phyloP scores from a whole-genome alignment of 768 basidiomycete genomes.

The Podaxis pistillaris region DNA sequence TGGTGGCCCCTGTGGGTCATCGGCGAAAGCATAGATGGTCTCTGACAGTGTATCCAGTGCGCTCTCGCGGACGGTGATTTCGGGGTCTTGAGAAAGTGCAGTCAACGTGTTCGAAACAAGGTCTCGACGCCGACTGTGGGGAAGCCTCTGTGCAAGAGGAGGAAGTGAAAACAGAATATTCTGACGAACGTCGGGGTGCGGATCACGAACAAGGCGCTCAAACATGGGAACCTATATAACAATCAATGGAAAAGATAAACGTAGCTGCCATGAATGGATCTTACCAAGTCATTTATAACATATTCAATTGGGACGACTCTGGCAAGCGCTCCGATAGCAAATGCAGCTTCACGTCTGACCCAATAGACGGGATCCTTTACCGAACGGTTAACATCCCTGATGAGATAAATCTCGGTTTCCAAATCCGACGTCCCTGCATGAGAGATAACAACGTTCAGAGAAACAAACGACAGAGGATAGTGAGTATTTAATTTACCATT shows the following conservation, averaged over 20 bases:
- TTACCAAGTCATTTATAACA: conserved; percentile 60
- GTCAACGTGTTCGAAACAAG: conserved; percentile 68
- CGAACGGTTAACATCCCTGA: conserved; percentile 71
- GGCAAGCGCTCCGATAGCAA: conserved; percentile 84
- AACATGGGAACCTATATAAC: conserved; percentile 73
- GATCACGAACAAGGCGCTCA: conserved; percentile 64
- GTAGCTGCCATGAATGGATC: conserved; percentile 18
- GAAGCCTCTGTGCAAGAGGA: conserved; percentile 67
- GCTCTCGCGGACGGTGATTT: conserved; percentile 69
- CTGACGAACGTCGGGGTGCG: conserved; percentile 81
- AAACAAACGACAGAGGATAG: conserved; percentile 8
- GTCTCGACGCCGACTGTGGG: conserved; percentile 51
- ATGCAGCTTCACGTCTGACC: conserved; percentile 84
- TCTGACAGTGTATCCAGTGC: conserved; percentile 88
- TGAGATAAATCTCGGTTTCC: conserved; percentile 61
- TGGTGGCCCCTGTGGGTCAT: conserved; percentile 66
- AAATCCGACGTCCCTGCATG: conserved; percentile 43
- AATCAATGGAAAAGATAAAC: background rate
- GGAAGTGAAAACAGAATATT: conserved; percentile 86
- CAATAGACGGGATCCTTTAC: conserved; percentile 66
- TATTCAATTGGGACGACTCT: conserved; percentile 82
- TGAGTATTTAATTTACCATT: conserved; percentile 48
- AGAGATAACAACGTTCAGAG: conserved; percentile 22
- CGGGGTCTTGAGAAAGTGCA: conserved; percentile 61
- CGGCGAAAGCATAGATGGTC: conserved; percentile 79